Conservation (phyloP, 1,139 yeast species). For the Scheffersomyces cryptocercus region DNA sequence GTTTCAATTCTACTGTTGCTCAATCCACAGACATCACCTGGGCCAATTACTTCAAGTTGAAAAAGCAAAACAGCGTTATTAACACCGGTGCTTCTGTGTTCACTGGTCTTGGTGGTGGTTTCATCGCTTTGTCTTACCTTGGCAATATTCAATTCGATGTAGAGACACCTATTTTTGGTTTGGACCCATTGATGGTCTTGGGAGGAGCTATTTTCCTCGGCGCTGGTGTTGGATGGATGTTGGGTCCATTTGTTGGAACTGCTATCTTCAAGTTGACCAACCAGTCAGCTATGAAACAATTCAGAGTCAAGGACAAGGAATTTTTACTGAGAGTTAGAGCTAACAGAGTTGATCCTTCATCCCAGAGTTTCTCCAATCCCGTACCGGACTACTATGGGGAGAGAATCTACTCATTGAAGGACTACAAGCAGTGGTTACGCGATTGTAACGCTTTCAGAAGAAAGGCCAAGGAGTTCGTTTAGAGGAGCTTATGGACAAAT, state of each 20-base stretch:
- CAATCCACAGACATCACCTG: conserved; percentile 39
- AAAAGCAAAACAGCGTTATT: conserved; percentile 72
- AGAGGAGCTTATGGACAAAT: conserved; percentile 7
- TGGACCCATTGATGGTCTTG: conserved; percentile 82
- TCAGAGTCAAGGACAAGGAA: conserved; percentile 62
- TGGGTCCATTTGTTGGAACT: conserved; percentile 84
- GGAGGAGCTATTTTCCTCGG: conserved; percentile 66
- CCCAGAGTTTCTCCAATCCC: conserved; percentile 89
- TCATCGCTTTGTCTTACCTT: conserved; percentile 72
- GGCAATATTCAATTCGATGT: conserved; percentile 87
- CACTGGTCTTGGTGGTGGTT: conserved; percentile 69
- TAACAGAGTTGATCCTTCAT: conserved; percentile 91
- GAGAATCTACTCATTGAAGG: conserved; percentile 81
- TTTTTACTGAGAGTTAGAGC: conserved; percentile 72
- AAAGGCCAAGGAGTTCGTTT: conserved; percentile 80
- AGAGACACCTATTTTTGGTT: conserved; percentile 80
- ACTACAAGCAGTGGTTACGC: conserved; percentile 92
- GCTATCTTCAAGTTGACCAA: conserved; percentile 60
- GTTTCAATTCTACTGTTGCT: conserved; percentile 24
- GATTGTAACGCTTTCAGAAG: conserved; percentile 90
- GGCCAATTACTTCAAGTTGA: conserved; percentile 75
- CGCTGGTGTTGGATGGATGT: conserved; percentile 75
- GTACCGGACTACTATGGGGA: conserved; percentile 98
- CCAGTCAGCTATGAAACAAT: conserved; percentile 47
- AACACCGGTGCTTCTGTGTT: conserved; percentile 66